Percentiles rank a stretch among this genome's conserved stretches.
Evolutionary conservation across 192 early-diverging fungal species (phyloP).

Genomic region (Entrophospora sp.): DNA sequence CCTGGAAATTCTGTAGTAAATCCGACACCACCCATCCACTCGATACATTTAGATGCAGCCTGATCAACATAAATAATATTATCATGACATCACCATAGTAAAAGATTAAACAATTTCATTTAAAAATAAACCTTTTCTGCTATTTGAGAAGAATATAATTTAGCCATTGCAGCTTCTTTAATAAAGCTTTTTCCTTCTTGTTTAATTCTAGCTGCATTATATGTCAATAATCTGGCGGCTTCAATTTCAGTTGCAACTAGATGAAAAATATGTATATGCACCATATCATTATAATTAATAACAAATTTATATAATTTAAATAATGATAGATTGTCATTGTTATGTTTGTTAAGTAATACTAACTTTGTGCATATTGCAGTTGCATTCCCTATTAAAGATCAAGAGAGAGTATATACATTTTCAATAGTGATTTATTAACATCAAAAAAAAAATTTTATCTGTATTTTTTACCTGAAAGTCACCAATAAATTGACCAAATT

Average conservation of each 20-base stretch:
- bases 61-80: constrained; percentile 13
- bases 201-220: constrained; percentile 93
- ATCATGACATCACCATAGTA: neutral
- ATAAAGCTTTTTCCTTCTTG: constrained; percentile 83
- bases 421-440: too few species aligned
- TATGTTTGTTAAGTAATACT: too few species aligned
- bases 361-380: constrained; percentile 49
- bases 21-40: constrained; percentile 96
- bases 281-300: too few species aligned
- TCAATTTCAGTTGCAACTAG: constrained; percentile 83
- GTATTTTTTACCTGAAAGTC: constrained; percentile 63
- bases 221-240: constrained; percentile 89
- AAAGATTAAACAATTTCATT: neutral
- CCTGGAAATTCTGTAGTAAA: constrained; percentile 81
- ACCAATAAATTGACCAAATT: constrained; percentile 77
- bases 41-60: constrained; percentile 79
- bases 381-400: constrained; percentile 39
- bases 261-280: neutral
- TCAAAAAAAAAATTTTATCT: neutral
- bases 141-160: constrained; percentile 89
- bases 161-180: constrained; percentile 97
- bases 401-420: too few species aligned
- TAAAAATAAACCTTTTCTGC: constrained; percentile 50
- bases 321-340: too few species aligned
- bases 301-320: too few species aligned